Evolutionary conservation across 257 asterid species (phyloP), one percentile per base, ranked within the genome.

Genomic region (Avicennia marina): DNA sequence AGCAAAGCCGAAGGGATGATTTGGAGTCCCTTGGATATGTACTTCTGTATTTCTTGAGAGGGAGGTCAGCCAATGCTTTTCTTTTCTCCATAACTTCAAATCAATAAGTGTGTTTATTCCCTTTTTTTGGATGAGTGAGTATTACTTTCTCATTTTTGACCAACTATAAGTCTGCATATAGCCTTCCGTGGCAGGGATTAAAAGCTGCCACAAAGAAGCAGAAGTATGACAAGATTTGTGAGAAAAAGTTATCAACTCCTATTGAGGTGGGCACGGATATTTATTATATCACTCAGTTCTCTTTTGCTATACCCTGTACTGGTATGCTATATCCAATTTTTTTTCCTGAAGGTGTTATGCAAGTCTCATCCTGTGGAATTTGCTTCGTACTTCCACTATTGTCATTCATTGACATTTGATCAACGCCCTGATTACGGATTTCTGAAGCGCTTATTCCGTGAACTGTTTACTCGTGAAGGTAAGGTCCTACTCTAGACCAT

Each of bases 181-280:
- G 98, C 81, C 96, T 90, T 61, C 98, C 98, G 12, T 90, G 98
- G 98, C 98, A 90, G 86, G 98, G 98, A 45, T 67, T 87, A 64
- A 87, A 90, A 84, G 98, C 94, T 77, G 98, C 95, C 56, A 90
- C 96, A 44, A 90, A 90, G 78, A 90, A 87, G 86, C 98, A 90
- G 76, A 90, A 90, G 73, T 90, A 90, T 63, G 98, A 90, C 78
- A 90, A 90, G 78, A 90, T 90, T 58, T 82, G 96, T 66, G 96
- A 87, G 79, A 90, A 90, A 70, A 90, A 87, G 68, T 63, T 90
- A 72, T 84, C 96, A 51, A 90, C 96, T 72, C 96, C 98, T n/a
- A 87, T 87, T 53, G 98, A 90, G 95, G 98, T 81, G 49, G 53
- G 61, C 66, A 10, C 56, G 29, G 41, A 10, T 34, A 26, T 72